Conservation (phyloP, 768 basidiomycete genomes). For the Terana coerulea region DNA sequence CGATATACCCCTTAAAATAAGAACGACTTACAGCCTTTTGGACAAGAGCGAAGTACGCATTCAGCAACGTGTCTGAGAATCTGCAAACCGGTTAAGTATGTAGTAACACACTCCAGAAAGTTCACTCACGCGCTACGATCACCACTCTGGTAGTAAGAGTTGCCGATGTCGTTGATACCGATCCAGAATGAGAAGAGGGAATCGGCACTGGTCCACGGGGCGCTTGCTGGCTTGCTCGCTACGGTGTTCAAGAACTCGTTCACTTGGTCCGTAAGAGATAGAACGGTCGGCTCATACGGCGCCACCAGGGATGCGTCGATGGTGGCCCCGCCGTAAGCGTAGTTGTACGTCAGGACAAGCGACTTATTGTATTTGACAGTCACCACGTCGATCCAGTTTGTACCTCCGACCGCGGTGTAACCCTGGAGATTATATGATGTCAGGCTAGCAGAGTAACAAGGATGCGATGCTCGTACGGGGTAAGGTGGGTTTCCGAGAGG, state of each 20-base stretch:
- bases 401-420: constrained; percentile 49
- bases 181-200: constrained; percentile 67
- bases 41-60: constrained; percentile 47
- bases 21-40: constrained; percentile 40
- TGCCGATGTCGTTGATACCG: constrained; percentile 68
- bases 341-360: constrained; percentile 56
- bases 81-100: constrained; percentile 23
- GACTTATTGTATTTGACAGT: constrained; percentile 52
- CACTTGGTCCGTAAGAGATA: constrained; percentile 59
- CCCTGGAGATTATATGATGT: constrained; percentile 29
- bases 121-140: constrained; percentile 44
- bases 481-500: constrained; percentile 52
- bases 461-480: constrained; percentile 27
- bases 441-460: neutral
- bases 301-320: constrained; percentile 55
- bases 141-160: constrained; percentile 45
- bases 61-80: constrained; percentile 46
- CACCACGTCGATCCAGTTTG: constrained; percentile 57
- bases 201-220: constrained; percentile 55
- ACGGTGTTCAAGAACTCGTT: constrained; percentile 49
- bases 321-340: constrained; percentile 65
- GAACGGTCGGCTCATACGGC: constrained; percentile 47
- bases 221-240: constrained; percentile 43
- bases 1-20: neutral
- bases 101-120: neutral